phyloP scores from a whole-genome alignment of 129 eudicot species.

The Pulicaria dysenterica region DNA sequence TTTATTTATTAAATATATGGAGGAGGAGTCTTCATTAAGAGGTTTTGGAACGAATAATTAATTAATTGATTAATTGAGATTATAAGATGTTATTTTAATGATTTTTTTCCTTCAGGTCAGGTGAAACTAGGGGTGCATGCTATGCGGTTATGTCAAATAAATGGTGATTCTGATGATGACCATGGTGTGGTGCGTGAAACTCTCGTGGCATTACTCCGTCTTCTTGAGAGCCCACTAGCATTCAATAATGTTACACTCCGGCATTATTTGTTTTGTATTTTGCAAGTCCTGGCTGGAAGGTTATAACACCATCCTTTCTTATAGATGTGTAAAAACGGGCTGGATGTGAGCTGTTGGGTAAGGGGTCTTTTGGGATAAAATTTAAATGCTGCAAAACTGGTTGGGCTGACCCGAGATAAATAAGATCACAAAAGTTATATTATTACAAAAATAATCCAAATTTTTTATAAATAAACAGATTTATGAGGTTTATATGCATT shows the following conservation, averaged over 20 bases:
- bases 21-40: conserved; percentile 76
- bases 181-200: conserved; percentile 73
- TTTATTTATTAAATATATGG: conserved; percentile 58
- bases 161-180: conserved; percentile 48
- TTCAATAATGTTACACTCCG: conserved; percentile 78
- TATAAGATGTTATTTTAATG: neutral
- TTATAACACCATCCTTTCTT: conserved; percentile 24
- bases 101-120: conserved; percentile 59
- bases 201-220: conserved; percentile 76
- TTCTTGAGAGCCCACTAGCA: conserved; percentile 79
- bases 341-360: too few relatives aligned
- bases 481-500: too few relatives aligned
- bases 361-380: too few relatives aligned
- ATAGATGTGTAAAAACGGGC: too few relatives aligned
- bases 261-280: conserved; percentile 83
- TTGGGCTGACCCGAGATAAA: too few relatives aligned
- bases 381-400: too few relatives aligned
- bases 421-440: too few relatives aligned
- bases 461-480: too few relatives aligned
- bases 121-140: conserved; percentile 75
- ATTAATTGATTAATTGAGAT: neutral
- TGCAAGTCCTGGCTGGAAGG: conserved; percentile 98
- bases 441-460: too few relatives aligned
- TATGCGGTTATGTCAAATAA: conserved; percentile 77
- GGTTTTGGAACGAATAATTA: conserved; percentile 43